Evolutionary conservation across 78 protist genomes (phyloP).

Genomic region (Ministeria vibrans): DNA sequence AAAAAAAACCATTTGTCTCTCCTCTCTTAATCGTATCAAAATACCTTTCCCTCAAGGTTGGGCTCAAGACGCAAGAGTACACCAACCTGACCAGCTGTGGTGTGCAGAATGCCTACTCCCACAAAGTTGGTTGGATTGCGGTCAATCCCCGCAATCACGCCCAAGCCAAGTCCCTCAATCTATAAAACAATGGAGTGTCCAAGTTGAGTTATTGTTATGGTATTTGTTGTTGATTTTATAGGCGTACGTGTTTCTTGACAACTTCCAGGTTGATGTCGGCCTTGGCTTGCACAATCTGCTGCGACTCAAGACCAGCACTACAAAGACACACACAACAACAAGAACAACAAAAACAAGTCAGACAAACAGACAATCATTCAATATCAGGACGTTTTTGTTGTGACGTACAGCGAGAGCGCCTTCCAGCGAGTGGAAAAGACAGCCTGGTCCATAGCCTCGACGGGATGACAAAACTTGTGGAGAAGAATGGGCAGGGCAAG

Average conservation of each 20-base stretch:
- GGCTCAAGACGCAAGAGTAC: slow-evolving; percentile 29
- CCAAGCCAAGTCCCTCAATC: slow-evolving; percentile 12
- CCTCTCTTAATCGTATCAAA: not conserved
- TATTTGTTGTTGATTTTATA: not conserved
- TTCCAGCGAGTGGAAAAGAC: slow-evolving; percentile 57
- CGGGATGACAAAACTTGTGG: slow-evolving; percentile 46
- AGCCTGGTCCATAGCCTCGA: slow-evolving; percentile 22
- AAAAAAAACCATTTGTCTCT: too few species aligned
- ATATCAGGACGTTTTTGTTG: too few species aligned
- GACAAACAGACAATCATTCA: not conserved
- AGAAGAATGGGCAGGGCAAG: slow-evolving; percentile 43
- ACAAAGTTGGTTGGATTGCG: slow-evolving; percentile 68
- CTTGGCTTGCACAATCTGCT: slow-evolving; percentile 37
- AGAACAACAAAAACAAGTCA: not conserved
- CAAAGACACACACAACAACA: not conserved
- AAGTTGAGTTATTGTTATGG: not conserved
- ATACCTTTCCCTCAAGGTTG: slow-evolving; percentile 1
- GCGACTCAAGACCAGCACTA: slow-evolving; percentile 40
- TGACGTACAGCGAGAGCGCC: slow-evolving; percentile 26
- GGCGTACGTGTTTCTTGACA: too few species aligned
- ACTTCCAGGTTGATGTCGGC: slow-evolving; percentile 31
- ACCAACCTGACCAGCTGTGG: slow-evolving; percentile 9
- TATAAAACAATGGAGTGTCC: not conserved
- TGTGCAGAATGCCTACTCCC: slow-evolving; percentile 38
- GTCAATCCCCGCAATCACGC: slow-evolving; percentile 53